phyloP scores from a whole-genome alignment of 2,329 filamentous ascomycete species.

The Colletotrichum tropicicola region DNA sequence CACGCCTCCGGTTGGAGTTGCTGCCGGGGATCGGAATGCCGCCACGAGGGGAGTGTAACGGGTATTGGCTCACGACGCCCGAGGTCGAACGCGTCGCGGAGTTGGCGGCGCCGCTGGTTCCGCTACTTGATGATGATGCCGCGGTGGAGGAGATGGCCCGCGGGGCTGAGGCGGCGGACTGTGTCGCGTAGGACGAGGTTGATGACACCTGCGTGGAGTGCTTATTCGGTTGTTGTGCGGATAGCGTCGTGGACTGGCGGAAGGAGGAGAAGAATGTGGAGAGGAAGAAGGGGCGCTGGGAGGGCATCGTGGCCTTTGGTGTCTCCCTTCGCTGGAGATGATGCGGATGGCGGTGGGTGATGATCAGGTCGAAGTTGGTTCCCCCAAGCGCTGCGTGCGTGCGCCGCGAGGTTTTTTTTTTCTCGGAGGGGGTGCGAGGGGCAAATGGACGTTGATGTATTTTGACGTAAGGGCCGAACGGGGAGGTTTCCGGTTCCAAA shows the following conservation, averaged over 20 bases:
- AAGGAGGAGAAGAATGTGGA: conserved; percentile 66
- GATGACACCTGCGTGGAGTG: conserved; percentile 27
- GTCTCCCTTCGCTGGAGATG: background rate
- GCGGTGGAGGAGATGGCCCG: conserved; percentile 27
- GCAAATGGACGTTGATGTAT: background rate
- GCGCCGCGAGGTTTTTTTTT: background rate
- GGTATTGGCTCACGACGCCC: conserved; percentile 39
- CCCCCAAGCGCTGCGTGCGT: background rate
- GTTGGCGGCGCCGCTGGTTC: background rate
- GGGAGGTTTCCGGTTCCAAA: conserved; percentile 6
- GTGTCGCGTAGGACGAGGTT: conserved; percentile 17
- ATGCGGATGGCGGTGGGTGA: background rate
- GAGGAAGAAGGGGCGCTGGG: conserved; percentile 65
- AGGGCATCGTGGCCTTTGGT: conserved; percentile 50
- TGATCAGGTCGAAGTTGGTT: background rate
- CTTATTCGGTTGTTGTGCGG: conserved; percentile 31
- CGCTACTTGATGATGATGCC: background rate
- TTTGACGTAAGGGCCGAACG: conserved; percentile 12
- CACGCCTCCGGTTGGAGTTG: conserved; percentile 59
- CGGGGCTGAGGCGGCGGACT: conserved; percentile 25
- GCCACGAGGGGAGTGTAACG: conserved; percentile 37
- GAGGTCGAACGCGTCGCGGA: conserved; percentile 30
- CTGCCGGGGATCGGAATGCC: conserved; percentile 50
- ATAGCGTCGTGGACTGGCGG: conserved; percentile 44
- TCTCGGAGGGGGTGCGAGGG: background rate